These are phyloP conservation scores for Saccharomycopsis crataegensis DNA, from an alignment of 1,139 yeast genomes.

Conservation along the genomic window DNA sequence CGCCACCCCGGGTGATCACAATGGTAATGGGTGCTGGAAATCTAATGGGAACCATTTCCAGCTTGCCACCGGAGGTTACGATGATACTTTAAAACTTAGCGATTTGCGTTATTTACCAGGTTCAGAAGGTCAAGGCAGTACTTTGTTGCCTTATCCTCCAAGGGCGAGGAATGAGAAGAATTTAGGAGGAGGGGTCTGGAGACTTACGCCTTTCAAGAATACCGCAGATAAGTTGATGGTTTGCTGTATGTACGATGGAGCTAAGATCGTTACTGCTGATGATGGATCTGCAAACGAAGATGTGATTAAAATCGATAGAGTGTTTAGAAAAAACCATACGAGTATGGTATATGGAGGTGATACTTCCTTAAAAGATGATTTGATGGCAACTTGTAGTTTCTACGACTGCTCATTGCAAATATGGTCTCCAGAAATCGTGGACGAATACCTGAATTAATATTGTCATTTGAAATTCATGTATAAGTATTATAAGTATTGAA, in stretches of 20 bases:
- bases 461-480: background rate
- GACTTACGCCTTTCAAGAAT: conserved; percentile 52
- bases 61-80: conserved; percentile 89
- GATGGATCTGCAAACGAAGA: conserved; percentile 27
- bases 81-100: conserved; percentile 62
- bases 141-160: conserved; percentile 37
- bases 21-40: conserved; percentile 32
- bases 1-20: conserved; percentile 28
- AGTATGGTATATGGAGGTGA: conserved; percentile 97
- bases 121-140: conserved; percentile 32
- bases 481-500: background rate
- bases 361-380: conserved; percentile 41
- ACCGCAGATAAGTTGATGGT: conserved; percentile 45
- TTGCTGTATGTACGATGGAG: conserved; percentile 97
- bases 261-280: conserved; percentile 44
- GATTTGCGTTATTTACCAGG: conserved; percentile 59
- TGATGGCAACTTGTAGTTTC: conserved; percentile 77
- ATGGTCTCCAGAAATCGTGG: conserved; percentile 47
- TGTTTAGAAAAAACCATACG: conserved; percentile 65
- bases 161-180: conserved; percentile 36
- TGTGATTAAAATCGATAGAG: conserved; percentile 38
- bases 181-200: conserved; percentile 94
- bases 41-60: conserved; percentile 35
- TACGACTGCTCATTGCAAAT: conserved; percentile 76
- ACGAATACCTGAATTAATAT: background rate